Base-by-base conservation (phyloP, 2,329 filamentous ascomycete genomes). In the Fusarium kyushuense region DNA sequence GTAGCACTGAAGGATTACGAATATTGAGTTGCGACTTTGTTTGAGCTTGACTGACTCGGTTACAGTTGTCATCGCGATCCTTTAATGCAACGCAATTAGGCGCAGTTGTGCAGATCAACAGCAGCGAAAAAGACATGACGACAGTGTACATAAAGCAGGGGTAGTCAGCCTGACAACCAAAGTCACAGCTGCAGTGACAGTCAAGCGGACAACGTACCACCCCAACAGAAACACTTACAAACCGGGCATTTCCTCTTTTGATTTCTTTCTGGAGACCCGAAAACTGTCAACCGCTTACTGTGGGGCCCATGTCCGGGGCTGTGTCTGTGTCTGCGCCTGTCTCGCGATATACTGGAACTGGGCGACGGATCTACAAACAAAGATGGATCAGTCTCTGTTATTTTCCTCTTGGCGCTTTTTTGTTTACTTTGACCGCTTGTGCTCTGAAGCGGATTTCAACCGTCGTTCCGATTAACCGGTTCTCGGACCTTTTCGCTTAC, bases 181-280 rank as follows among this genome's bases (percentile, higher is more conserved):
- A 45, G 23, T 42, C 25, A 2, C 45, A 59, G 32, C 10, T 21
- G 2, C 45, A 61, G 27, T 12, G 32, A 32, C 25, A 35, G 38
- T 25, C 25, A 35, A 30, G 14, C 17, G 21, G 29, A 21, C 40
- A 9, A 11, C 42, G 57, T 47, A 61, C 54, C 25, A 33, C 47
- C 40, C 40, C 40, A 43, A 43, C 25, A 43, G 17, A 43, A 43
- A 38, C 27, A 23, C 19, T 25, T 23, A 23, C 38, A 19, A 38
- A 32, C 19, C 45, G 53, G 53, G 8, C 21, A 42, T 30, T 64
- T 59, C 53, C 35, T 29, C 33, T 64, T 64, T 64, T 5, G 46
- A 32, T 13, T 10, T 46, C 29, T n/a, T 16, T 62, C 16, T 25
- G 10, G 41, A 29, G 17, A 43, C 16, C 41, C 41, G 11, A 43